These are phyloP conservation scores for Amanita inopinata DNA, from an alignment of 768 basidiomycete species.

Conservation along the genomic window DNA sequence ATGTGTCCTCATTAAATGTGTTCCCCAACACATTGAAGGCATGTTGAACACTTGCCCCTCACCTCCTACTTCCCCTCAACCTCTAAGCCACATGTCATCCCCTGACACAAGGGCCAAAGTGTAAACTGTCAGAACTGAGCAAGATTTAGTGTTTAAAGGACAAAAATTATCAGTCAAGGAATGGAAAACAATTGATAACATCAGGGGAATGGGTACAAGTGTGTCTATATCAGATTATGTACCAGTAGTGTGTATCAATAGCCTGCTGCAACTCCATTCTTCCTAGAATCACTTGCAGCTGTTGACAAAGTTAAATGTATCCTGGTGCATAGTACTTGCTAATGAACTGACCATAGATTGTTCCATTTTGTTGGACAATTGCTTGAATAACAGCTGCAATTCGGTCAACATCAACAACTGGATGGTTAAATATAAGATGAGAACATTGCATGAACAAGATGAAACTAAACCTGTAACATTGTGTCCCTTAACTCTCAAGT, in stretches of 20 bases:
- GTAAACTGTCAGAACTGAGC: no score
- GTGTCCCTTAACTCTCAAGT: slow-evolving; percentile 56
- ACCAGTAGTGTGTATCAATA: slow-evolving; percentile 30
- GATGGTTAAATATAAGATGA: slow-evolving; percentile 1
- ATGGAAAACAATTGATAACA: no score
- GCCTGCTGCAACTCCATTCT: slow-evolving; percentile 86
- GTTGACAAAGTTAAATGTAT: slow-evolving; percentile 4
- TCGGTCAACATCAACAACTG: slow-evolving; percentile 61
- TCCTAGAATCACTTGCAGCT: slow-evolving; percentile 89
- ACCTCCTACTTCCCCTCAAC: no score
- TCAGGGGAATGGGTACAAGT: no score
- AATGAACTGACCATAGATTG: background rate
- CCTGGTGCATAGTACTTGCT: background rate
- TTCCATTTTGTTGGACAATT: background rate
- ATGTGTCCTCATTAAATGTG: no score
- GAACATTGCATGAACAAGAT: background rate
- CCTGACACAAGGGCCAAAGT: no score
- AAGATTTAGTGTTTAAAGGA: no score
- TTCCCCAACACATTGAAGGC: no score
- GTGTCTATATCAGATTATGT: no score
- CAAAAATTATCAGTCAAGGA: no score
- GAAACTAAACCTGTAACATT: slow-evolving; percentile 49
- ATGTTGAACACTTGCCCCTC: no score
- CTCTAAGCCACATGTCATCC: no score
- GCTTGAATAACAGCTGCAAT: slow-evolving; percentile 57